phyloP scores from a whole-genome alignment of 2,329 filamentous ascomycete genomes.

The Pseudogymnoascus sp. region DNA sequence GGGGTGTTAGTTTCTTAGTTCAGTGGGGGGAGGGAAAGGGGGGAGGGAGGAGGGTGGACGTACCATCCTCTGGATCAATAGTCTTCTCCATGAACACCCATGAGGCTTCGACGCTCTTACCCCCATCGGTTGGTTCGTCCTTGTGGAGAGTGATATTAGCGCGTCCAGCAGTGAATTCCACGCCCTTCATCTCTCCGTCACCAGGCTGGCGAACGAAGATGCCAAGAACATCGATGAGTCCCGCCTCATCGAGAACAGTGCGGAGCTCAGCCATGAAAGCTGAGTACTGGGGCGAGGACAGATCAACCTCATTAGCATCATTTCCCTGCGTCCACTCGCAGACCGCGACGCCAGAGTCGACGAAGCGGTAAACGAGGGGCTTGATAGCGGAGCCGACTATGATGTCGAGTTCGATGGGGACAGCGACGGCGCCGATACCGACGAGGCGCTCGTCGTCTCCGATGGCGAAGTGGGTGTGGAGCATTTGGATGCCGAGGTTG shows the following conservation, averaged over 20 bases:
- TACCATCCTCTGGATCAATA: not conserved
- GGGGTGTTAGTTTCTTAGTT: not conserved
- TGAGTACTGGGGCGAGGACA: not conserved
- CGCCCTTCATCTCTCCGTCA: not conserved
- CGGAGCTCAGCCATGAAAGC: not conserved
- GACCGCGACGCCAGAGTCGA: not conserved
- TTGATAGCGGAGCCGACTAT: not conserved
- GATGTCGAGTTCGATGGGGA: not conserved
- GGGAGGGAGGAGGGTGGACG: not conserved
- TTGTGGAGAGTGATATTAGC: not conserved
- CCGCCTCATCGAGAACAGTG: not conserved
- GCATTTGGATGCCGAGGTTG: slow-evolving; percentile 21
- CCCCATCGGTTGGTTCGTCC: not conserved
- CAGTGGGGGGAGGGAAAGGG: not conserved
- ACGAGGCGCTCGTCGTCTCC: slow-evolving; percentile 28
- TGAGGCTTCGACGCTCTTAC: not conserved
- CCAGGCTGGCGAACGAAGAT: not conserved
- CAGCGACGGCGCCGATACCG: slow-evolving; percentile 10
- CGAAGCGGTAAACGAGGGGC: not conserved
- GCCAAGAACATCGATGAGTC: not conserved
- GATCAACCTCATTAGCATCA: not conserved
- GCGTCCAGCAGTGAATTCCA: not conserved
- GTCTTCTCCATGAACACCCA: not conserved
- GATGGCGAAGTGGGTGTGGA: slow-evolving; percentile 29
- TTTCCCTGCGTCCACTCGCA: not conserved